Evolutionary conservation across 306 rosid species (phyloP).

Genomic region (Dicorynia guianensis): DNA sequence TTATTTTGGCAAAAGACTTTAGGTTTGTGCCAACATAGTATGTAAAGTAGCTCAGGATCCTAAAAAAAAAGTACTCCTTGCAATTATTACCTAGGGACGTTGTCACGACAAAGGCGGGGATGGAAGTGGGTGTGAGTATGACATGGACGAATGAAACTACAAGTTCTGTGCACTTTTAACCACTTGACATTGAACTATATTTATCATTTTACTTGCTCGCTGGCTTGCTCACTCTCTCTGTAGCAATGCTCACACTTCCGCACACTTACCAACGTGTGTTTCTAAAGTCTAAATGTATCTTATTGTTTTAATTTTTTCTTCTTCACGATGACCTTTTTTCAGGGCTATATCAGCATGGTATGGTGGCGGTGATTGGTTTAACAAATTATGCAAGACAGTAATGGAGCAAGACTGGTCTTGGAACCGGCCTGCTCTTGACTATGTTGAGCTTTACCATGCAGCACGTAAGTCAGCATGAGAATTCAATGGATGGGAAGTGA

Average conservation of each 20-base stretch:
- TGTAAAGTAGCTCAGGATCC: neutral
- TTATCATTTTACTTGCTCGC: constrained; percentile 7
- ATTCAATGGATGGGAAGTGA: constrained; percentile 26
- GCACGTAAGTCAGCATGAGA: constrained; percentile 63
- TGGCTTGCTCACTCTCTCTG: neutral
- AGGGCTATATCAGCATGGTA: constrained; percentile 96
- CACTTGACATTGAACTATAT: constrained; percentile 10
- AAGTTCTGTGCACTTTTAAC: neutral
- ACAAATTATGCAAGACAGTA: constrained; percentile 79
- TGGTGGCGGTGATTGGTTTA: constrained; percentile 79
- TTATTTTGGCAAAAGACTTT: neutral
- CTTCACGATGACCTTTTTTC: neutral
- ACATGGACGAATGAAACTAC: neutral
- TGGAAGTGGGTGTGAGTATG: constrained; percentile 14
- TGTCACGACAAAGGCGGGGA: constrained; percentile 13
- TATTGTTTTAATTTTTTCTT: neutral
- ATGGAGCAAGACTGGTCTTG: constrained; percentile 99
- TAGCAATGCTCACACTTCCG: neutral
- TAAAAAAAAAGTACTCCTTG: neutral
- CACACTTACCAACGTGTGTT: neutral
- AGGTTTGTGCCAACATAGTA: neutral
- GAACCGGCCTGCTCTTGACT: constrained; percentile 96
- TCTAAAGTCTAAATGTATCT: constrained; percentile 2
- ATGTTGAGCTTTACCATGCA: constrained; percentile 93
- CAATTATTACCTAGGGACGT: neutral